A percentile compares a stretch with the other conserved stretches of the same genome.
Evolutionary conservation across 2,329 filamentous ascomycete species (phyloP).

Genomic region (Verticillium tricorpus): DNA sequence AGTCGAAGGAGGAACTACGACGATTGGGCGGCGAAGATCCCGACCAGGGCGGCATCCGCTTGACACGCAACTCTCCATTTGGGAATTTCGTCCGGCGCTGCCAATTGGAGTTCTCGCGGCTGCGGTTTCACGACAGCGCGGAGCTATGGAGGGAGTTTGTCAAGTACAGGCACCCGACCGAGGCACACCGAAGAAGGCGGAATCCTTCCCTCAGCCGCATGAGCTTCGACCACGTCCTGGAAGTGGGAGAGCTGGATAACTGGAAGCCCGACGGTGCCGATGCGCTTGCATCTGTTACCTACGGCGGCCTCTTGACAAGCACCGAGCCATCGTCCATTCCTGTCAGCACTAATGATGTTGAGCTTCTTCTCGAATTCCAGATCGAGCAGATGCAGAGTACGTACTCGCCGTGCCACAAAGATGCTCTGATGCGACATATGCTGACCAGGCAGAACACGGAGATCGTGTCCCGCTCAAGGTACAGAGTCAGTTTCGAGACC

Average conservation of each 20-base stretch:
- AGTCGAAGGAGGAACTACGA: slow-evolving; percentile 56
- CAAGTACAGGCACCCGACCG: slow-evolving; percentile 73
- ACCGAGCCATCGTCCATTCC: slow-evolving; percentile 34
- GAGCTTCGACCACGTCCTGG: slow-evolving; percentile 54
- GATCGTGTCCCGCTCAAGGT: slow-evolving; percentile 72
- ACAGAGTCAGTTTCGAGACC: slow-evolving; percentile 62
- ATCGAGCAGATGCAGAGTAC: slow-evolving; percentile 80
- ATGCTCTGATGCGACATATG: neutral
- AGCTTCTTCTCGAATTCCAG: slow-evolving; percentile 80
- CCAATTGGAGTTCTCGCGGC: slow-evolving; percentile 71
- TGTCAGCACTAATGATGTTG: slow-evolving; percentile 74
- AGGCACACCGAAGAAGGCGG: slow-evolving; percentile 59
- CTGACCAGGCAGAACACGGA: slow-evolving; percentile 56
- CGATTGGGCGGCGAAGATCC: slow-evolving; percentile 42
- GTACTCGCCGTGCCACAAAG: slow-evolving; percentile 13
- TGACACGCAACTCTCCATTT: slow-evolving; percentile 72
- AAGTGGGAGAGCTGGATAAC: slow-evolving; percentile 43
- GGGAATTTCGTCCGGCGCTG: slow-evolving; percentile 76
- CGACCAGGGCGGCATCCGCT: slow-evolving; percentile 40
- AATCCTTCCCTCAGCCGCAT: slow-evolving; percentile 53
- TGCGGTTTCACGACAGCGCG: slow-evolving; percentile 75
- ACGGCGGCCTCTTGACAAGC: slow-evolving; percentile 48
- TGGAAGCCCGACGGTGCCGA: slow-evolving; percentile 40
- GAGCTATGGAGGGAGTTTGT: slow-evolving; percentile 81
- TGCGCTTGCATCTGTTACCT: slow-evolving; percentile 41